phyloP scores from a whole-genome alignment of 257 asterid species.

The Craterostigma plantagineum region DNA sequence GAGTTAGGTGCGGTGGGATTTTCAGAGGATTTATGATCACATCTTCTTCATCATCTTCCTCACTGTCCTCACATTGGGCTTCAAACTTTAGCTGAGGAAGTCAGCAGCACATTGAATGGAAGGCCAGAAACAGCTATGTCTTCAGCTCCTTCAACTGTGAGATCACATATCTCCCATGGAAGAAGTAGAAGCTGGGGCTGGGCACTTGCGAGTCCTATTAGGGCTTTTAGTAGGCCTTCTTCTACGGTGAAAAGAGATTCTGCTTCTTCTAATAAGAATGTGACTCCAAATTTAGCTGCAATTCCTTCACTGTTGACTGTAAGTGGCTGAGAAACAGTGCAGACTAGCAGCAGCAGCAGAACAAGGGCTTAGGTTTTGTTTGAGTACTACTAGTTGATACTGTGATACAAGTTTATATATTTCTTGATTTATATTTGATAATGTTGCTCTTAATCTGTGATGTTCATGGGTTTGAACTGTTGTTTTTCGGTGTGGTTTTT shows the following conservation, averaged over 20 bases:
- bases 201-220: conserved; percentile 98
- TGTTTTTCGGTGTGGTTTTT: conserved; percentile 7
- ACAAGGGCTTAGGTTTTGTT: conserved; percentile 5
- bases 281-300: conserved; percentile 59
- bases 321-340: conserved; percentile 28
- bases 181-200: conserved; percentile 94
- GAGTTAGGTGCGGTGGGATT: conserved; percentile 86
- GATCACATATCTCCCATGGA: conserved; percentile 39
- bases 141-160: too few relatives aligned
- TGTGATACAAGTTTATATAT: conserved; percentile 22
- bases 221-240: conserved; percentile 62
- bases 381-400: conserved; percentile 14
- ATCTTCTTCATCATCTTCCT: conserved; percentile 56
- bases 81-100: conserved; percentile 38
- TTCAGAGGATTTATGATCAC: conserved; percentile 75
- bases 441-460: conserved; percentile 18
- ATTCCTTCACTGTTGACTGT: conserved; percentile 75
- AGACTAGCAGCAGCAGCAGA: background rate
- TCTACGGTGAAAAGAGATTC: conserved; percentile 32
- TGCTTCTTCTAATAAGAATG: conserved; percentile 31
- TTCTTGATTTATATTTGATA: conserved; percentile 22
- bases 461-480: conserved; percentile 14
- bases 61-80: background rate
- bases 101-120: background rate
- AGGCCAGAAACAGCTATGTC: too few relatives aligned